phyloP scores from a whole-genome alignment of 192 early-diverging fungal species.

The Entophlyctis luteolus region DNA sequence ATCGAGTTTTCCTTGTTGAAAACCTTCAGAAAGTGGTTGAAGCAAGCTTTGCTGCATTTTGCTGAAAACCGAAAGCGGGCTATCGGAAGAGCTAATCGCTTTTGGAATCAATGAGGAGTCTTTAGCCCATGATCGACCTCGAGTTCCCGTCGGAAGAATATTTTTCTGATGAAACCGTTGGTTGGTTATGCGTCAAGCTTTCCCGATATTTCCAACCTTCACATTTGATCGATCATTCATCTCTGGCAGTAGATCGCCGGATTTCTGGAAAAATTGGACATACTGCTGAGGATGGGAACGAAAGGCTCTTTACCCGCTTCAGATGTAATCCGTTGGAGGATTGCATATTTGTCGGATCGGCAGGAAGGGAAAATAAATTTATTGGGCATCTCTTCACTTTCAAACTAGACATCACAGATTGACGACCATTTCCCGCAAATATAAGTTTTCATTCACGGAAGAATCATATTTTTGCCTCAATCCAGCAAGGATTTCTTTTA shows the following conservation, averaged over 20 bases:
- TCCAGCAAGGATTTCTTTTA: conserved; percentile 35
- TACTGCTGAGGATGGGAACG: too few relatives aligned
- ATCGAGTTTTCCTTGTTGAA: neutral
- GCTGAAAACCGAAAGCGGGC: conserved; percentile 39
- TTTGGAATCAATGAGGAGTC: conserved; percentile 46
- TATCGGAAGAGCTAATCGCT: conserved; percentile 21
- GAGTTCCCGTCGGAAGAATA: conserved; percentile 47
- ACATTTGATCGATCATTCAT: neutral
- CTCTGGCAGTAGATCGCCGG: neutral
- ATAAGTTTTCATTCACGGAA: conserved; percentile 58
- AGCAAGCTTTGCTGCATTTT: conserved; percentile 38
- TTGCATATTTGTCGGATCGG: too few relatives aligned
- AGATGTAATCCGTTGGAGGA: too few relatives aligned
- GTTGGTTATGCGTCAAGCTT: too few relatives aligned
- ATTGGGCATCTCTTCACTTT: too few relatives aligned
- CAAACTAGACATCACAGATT: too few relatives aligned
- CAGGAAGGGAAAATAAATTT: too few relatives aligned
- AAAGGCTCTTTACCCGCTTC: too few relatives aligned
- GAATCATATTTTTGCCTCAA: conserved; percentile 55
- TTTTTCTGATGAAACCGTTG: conserved; percentile 25
- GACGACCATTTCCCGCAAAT: conserved; percentile 56
- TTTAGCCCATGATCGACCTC: conserved; percentile 46
- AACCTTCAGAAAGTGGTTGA: conserved; percentile 24
- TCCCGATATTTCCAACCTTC: neutral
- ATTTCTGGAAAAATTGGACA: too few relatives aligned